These are phyloP conservation scores for Butyriboletus loyo DNA, from an alignment of 768 basidiomycete species.

Conservation along the genomic window DNA sequence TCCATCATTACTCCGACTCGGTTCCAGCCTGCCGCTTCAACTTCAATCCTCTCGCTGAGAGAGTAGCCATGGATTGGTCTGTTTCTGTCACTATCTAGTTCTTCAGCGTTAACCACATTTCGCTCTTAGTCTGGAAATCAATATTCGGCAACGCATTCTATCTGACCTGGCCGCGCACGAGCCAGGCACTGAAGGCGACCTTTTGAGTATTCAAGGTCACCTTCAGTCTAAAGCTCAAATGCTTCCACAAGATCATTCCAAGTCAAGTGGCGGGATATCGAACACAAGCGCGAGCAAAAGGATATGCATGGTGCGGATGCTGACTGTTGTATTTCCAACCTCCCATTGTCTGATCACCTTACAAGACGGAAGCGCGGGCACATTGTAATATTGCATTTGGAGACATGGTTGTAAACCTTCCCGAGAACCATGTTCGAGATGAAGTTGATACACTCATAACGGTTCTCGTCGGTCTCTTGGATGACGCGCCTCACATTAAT, in stretches of 20 bases:
- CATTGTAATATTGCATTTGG: constrained; percentile 85
- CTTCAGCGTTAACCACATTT: background rate
- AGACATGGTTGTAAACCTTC: constrained; percentile 66
- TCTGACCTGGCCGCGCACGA: constrained; percentile 67
- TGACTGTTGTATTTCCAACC: background rate
- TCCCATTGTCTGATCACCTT: constrained; percentile 1
- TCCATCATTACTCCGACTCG: background rate
- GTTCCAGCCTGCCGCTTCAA: background rate
- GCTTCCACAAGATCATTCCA: constrained; percentile 17
- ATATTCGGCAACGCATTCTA: constrained; percentile 72
- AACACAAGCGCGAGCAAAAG: constrained; percentile 16
- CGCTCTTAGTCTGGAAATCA: constrained; percentile 62
- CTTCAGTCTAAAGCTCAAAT: constrained; percentile 63
- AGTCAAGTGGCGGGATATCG: constrained; percentile 20
- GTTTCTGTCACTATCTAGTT: constrained; percentile 8
- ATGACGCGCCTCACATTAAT: constrained; percentile 70
- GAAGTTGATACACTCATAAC: constrained; percentile 53
- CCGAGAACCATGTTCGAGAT: constrained; percentile 48
- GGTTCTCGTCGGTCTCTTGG: constrained; percentile 62
- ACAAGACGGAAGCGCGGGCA: constrained; percentile 64
- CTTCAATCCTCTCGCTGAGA: background rate
- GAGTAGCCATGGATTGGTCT: constrained; percentile 48
- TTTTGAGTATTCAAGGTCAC: constrained; percentile 49
- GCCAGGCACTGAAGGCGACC: constrained; percentile 45
- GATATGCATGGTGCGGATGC: constrained; percentile 57